Conservation (phyloP, 2,329 filamentous ascomycete genomes). For the Arthrobotrys musiformis region DNA sequence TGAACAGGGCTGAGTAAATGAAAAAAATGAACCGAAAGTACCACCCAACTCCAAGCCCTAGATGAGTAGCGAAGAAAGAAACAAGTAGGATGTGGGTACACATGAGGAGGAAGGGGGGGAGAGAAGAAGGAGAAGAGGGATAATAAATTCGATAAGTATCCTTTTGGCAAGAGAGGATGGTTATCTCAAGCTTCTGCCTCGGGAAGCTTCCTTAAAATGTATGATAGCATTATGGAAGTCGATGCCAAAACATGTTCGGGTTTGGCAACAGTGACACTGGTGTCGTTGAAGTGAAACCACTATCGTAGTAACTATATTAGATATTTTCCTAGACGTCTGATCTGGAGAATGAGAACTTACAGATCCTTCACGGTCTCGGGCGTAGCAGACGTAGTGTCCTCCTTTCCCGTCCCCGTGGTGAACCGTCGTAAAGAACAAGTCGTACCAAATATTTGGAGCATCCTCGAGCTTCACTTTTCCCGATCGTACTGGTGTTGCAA, state of each 20-base stretch:
- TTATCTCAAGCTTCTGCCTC: slow-evolving; percentile 16
- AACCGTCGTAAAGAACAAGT: slow-evolving; percentile 51
- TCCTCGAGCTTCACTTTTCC: slow-evolving; percentile 37
- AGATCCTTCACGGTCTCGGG: slow-evolving; percentile 43
- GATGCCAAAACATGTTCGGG: slow-evolving; percentile 38
- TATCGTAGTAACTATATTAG: not conserved
- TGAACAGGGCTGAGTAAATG: not conserved
- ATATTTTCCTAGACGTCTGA: not conserved
- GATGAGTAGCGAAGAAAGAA: too few species aligned
- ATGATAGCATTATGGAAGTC: slow-evolving; percentile 53
- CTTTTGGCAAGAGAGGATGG: not conserved
- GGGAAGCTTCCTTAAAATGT: slow-evolving; percentile 50
- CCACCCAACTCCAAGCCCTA: too few species aligned
- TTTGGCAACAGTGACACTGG: slow-evolving; percentile 35
- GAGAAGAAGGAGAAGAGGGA: not conserved
- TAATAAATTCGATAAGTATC: too few species aligned
- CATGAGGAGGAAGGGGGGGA: not conserved
- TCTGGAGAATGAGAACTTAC: slow-evolving; percentile 2
- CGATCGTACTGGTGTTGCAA: slow-evolving; percentile 28
- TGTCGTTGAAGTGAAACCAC: slow-evolving; percentile 54
- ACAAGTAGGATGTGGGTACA: too few species aligned
- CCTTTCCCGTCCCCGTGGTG: slow-evolving; percentile 45
- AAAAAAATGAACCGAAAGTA: not conserved
- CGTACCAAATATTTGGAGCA: slow-evolving; percentile 51
- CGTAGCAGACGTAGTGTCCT: slow-evolving; percentile 52